These are phyloP conservation scores for Polygonum aviculare DNA, from an alignment of 148 eudicot genomes.

Conservation along the genomic window DNA sequence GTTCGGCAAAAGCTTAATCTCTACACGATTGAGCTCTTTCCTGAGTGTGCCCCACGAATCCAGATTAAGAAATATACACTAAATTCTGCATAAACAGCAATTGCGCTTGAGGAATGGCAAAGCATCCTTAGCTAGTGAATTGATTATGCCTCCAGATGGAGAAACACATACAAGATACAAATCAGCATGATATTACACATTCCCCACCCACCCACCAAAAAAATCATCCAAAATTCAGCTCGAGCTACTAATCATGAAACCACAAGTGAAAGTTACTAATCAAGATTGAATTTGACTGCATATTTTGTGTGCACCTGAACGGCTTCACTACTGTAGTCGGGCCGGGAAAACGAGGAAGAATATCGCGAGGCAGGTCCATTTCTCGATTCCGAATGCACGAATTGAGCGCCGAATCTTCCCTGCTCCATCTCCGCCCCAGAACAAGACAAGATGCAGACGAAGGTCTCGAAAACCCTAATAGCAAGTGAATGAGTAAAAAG, in stretches of 20 bases:
- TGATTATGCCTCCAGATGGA: too few species aligned
- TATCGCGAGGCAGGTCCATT: slow-evolving; percentile 17
- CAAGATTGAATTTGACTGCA: background rate
- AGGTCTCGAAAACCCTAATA: background rate
- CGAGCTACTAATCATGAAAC: background rate
- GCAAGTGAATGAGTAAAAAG: background rate
- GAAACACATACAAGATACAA: too few species aligned
- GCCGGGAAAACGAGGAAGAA: slow-evolving; percentile 14
- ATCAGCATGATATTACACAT: too few species aligned
- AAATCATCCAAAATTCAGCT: background rate
- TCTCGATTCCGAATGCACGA: slow-evolving; percentile 12
- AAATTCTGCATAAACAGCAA: background rate
- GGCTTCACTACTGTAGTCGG: slow-evolving; percentile 23
- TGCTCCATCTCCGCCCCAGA: slow-evolving; percentile 15
- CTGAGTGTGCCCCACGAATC: background rate
- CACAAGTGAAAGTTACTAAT: background rate
- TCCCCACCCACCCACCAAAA: too few species aligned
- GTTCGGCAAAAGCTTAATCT: too few species aligned
- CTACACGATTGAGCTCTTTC: background rate
- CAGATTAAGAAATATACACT: background rate
- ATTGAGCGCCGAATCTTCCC: slow-evolving; percentile 14
- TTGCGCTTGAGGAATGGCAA: too few species aligned
- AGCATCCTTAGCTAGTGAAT: too few species aligned
- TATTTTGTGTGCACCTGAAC: slow-evolving; percentile 26
- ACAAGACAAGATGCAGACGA: background rate